Evolutionary conservation across 805 yeast species (phyloP).

Genomic region (Wickerhamomyces sydowiorum): DNA sequence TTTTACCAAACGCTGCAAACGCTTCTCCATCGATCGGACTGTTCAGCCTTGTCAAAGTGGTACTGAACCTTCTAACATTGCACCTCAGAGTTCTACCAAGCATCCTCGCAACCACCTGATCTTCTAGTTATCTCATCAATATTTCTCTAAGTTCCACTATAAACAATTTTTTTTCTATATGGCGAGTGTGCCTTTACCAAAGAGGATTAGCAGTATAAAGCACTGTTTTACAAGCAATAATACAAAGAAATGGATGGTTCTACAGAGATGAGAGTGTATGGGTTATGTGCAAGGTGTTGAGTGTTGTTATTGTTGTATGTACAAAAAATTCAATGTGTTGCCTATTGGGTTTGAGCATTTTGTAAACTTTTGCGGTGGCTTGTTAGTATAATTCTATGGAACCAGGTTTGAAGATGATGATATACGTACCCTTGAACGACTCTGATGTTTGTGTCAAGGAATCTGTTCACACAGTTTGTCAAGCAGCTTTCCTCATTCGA

Average conservation of each 20-base stretch:
- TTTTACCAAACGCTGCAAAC: neutral
- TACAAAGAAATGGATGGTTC: neutral
- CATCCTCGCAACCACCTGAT: too few relatives aligned
- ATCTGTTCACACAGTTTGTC: conserved; percentile 76
- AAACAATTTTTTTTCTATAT: too few relatives aligned
- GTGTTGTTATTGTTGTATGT: neutral
- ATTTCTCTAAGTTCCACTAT: too few relatives aligned
- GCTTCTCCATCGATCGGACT: neutral
- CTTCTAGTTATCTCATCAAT: too few relatives aligned
- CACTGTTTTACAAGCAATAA: too few relatives aligned
- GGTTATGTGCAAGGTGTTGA: too few relatives aligned
- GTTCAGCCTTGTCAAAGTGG: neutral
- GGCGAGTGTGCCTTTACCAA: too few relatives aligned
- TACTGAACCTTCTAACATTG: neutral
- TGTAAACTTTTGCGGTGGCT: neutral
- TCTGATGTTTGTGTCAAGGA: conserved; percentile 80
- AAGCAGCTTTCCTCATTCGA: conserved; percentile 66
- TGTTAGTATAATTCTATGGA: conserved; percentile 2
- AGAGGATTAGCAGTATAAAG: too few relatives aligned
- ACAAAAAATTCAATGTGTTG: neutral
- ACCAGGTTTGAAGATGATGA: neutral
- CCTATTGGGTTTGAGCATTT: neutral
- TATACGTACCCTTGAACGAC: conserved; percentile 51
- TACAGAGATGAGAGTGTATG: neutral
- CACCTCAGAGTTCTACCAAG: too few relatives aligned